These are phyloP conservation scores for Pythium coloratum DNA, from an alignment of 352 stramenopile genomes.

Conservation along the genomic window DNA sequence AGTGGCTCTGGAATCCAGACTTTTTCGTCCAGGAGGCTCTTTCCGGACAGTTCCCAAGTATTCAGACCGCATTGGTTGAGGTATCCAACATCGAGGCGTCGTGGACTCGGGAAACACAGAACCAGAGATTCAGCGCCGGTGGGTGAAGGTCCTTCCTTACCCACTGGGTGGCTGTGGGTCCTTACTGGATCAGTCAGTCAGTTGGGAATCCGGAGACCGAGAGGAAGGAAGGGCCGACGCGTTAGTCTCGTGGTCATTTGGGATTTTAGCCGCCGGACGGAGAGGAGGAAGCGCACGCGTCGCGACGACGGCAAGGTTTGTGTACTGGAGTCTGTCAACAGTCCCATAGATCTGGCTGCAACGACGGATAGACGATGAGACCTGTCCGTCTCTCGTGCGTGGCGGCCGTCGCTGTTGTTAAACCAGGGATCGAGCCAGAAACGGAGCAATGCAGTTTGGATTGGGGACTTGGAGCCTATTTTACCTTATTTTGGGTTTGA, in stretches of 20 bases:
- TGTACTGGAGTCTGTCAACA: not conserved
- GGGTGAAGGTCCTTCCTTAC: not conserved
- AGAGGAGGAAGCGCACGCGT: not conserved
- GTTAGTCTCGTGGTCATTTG: too few relatives aligned
- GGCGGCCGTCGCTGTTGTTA: not conserved
- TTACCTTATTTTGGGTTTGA: not conserved
- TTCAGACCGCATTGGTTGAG: not conserved
- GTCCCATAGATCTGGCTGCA: not conserved
- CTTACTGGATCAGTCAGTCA: not conserved
- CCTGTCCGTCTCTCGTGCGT: not conserved
- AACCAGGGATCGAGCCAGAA: not conserved
- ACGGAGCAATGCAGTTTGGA: too few relatives aligned
- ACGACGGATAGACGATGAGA: not conserved
- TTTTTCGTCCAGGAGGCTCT: not conserved
- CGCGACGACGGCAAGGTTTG: not conserved
- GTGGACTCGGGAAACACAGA: not conserved
- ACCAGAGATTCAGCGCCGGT: not conserved
- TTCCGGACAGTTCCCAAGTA: constrained; percentile 3
- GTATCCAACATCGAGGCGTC: not conserved
- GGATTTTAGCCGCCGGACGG: not conserved
- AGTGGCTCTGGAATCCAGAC: not conserved
- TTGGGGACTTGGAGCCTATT: too few relatives aligned
- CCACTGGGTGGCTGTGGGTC: not conserved
- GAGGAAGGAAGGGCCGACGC: too few relatives aligned
- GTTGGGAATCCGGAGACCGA: not conserved